A percentile compares a stretch with the other conserved stretches of the same genome.
Evolutionary conservation across 495 filamentous ascomycete genomes (phyloP).

Genomic region (Daldinia concentrica): DNA sequence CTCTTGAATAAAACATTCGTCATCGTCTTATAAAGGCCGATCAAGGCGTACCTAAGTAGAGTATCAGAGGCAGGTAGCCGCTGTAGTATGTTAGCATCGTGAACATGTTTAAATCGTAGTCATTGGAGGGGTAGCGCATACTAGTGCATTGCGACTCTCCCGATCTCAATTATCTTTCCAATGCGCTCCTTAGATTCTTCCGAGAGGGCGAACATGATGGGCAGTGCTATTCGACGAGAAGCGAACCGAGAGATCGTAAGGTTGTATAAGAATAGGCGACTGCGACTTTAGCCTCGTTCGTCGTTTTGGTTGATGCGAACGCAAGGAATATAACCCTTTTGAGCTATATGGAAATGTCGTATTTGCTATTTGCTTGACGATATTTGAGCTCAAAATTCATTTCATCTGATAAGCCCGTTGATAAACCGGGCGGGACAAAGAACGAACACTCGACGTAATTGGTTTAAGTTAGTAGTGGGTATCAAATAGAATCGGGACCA

Average conservation of each 20-base stretch:
- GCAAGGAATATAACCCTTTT: background rate
- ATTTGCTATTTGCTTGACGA: background rate
- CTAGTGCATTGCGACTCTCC: constrained; percentile 97
- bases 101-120: background rate
- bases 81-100: constrained; percentile 55
- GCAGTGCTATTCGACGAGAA: constrained; percentile 7
- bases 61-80: constrained; percentile 94
- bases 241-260: background rate
- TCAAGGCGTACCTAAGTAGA: constrained; percentile 86
- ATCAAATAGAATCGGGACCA: background rate
- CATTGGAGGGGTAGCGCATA: constrained; percentile 53
- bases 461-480: background rate
- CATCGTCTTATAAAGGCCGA: constrained; percentile 7
- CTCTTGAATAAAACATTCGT: background rate
- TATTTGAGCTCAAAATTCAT: constrained; percentile 3
- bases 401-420: constrained; percentile 3
- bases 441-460: background rate
- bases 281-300: background rate
- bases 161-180: constrained; percentile 91
- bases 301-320: background rate
- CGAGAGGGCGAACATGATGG: constrained; percentile 84
- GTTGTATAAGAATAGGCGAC: background rate
- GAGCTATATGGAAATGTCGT: background rate
- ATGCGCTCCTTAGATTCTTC: constrained; percentile 99
- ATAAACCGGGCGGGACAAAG: constrained; percentile 1